Conservation (phyloP, 1,284 basidiomycete species). For the Irpex rosettiformis region DNA sequence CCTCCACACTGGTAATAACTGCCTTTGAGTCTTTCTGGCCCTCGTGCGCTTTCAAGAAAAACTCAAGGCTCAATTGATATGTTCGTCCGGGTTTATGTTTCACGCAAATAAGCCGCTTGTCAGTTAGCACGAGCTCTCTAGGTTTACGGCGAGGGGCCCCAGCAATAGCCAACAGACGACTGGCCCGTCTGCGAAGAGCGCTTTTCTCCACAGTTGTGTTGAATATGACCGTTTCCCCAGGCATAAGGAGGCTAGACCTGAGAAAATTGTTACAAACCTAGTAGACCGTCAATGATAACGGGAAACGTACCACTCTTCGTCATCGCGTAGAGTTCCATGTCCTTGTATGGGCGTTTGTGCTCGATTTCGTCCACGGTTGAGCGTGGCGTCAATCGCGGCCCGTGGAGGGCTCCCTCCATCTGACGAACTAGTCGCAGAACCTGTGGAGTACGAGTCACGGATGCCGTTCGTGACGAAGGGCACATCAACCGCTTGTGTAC, state of each 20-base stretch:
- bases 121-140: conserved; percentile 58
- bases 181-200: conserved; percentile 55
- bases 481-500: conserved; percentile 28
- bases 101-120: conserved; percentile 50
- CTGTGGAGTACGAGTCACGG: conserved; percentile 31
- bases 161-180: conserved; percentile 50
- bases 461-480: conserved; percentile 21
- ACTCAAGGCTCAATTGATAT: conserved; percentile 47
- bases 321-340: conserved; percentile 32
- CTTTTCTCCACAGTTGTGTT: conserved; percentile 52
- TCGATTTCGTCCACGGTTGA: conserved; percentile 49
- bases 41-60: conserved; percentile 33
- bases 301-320: conserved; percentile 42
- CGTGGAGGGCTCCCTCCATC: conserved; percentile 41
- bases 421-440: conserved; percentile 43
- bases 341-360: conserved; percentile 56
- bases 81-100: conserved; percentile 42
- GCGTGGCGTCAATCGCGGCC: conserved; percentile 34
- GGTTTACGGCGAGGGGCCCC: conserved; percentile 49
- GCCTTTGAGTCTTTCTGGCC: conserved; percentile 22
- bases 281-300: neutral
- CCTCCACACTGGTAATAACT: conserved; percentile 45
- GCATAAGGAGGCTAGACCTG: conserved; percentile 40
- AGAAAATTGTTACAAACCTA: neutral
- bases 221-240: conserved; percentile 47